Conservation (phyloP, 1,284 basidiomycete genomes). For the Leccinum griseonigrum region DNA sequence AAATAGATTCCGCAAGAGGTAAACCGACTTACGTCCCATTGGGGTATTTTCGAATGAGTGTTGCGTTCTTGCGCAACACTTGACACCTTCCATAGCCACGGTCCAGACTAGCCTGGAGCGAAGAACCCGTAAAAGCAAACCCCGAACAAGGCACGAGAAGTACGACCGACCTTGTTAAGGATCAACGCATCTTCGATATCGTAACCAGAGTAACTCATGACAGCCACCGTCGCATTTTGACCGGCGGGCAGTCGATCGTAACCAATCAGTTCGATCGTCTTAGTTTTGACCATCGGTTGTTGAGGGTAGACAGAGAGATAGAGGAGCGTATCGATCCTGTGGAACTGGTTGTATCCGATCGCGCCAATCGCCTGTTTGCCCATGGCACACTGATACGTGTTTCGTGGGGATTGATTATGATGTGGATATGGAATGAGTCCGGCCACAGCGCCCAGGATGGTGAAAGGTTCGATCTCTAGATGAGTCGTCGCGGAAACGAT, state of each 20-base stretch:
- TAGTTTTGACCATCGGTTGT: slow-evolving; percentile 99
- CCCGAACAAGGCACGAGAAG: slow-evolving; percentile 2
- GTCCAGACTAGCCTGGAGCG: slow-evolving; percentile 81
- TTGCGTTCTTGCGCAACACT: slow-evolving; percentile 94
- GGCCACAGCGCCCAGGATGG: slow-evolving; percentile 94
- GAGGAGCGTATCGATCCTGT: slow-evolving; percentile 97
- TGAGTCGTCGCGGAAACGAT: slow-evolving; percentile 87
- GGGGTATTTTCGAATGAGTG: slow-evolving; percentile 93
- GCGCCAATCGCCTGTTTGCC: slow-evolving; percentile 99
- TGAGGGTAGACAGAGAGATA: slow-evolving; percentile 99
- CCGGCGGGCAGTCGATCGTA: slow-evolving; percentile 98
- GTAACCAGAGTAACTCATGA: slow-evolving; percentile 99
- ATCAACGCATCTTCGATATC: slow-evolving; percentile 99
- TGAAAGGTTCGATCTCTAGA: slow-evolving; percentile 99
- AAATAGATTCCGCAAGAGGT: slow-evolving; percentile 4
- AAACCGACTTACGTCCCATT: slow-evolving; percentile 83
- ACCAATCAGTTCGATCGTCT: slow-evolving; percentile 95
- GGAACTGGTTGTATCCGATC: slow-evolving; percentile 97
- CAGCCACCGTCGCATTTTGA: slow-evolving; percentile 97
- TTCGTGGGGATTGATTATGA: slow-evolving; percentile 98
- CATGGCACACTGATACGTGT: slow-evolving; percentile 99
- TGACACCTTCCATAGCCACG: slow-evolving; percentile 98
- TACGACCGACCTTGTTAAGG: slow-evolving; percentile 74
- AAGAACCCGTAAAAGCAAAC: slow-evolving; percentile 3
- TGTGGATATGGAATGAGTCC: slow-evolving; percentile 99